Conservation (phyloP, 1,284 basidiomycete genomes). For the Porogramme epimiltina region DNA sequence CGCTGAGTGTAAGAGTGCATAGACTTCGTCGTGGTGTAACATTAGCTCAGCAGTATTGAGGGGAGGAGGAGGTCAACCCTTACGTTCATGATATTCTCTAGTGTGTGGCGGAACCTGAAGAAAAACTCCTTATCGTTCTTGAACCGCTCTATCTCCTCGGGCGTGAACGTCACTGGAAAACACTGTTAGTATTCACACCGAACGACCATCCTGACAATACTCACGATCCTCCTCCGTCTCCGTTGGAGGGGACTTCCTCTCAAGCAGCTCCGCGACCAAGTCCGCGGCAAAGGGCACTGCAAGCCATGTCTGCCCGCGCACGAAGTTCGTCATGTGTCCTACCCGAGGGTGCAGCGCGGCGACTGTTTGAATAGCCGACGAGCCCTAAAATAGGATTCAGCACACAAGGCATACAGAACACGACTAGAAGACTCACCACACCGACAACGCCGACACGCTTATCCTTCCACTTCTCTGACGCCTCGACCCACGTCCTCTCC, state of each 20-base stretch:
- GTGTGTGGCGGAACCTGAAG: conserved; percentile 47
- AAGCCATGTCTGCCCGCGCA: conserved; percentile 65
- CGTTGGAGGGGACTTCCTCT: conserved; percentile 28
- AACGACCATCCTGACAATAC: conserved; percentile 15
- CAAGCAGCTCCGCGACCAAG: conserved; percentile 39
- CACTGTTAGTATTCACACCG: not conserved
- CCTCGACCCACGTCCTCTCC: conserved; percentile 44
- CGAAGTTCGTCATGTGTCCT: conserved; percentile 54
- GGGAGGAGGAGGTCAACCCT: conserved; percentile 12
- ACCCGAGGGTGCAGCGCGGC: conserved; percentile 59
- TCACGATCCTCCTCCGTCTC: conserved; percentile 43
- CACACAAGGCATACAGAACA: not conserved
- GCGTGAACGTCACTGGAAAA: conserved; percentile 44
- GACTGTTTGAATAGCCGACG: conserved; percentile 66
- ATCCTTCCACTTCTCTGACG: conserved; percentile 49
- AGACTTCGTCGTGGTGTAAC: conserved; percentile 33
- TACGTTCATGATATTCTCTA: conserved; percentile 59
- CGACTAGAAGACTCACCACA: conserved; percentile 40
- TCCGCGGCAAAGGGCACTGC: conserved; percentile 48
- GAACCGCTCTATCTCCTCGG: conserved; percentile 53
- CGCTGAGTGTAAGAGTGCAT: conserved; percentile 47
- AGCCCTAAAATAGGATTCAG: conserved; percentile 43
- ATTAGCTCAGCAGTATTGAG: not conserved
- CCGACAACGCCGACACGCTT: conserved; percentile 65
- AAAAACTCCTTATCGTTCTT: conserved; percentile 48